A percentile compares a stretch with the other conserved stretches of the same genome.
Evolutionary conservation across 108 stramenopile species (phyloP).

Genomic region (Licmophora abbreviata): DNA sequence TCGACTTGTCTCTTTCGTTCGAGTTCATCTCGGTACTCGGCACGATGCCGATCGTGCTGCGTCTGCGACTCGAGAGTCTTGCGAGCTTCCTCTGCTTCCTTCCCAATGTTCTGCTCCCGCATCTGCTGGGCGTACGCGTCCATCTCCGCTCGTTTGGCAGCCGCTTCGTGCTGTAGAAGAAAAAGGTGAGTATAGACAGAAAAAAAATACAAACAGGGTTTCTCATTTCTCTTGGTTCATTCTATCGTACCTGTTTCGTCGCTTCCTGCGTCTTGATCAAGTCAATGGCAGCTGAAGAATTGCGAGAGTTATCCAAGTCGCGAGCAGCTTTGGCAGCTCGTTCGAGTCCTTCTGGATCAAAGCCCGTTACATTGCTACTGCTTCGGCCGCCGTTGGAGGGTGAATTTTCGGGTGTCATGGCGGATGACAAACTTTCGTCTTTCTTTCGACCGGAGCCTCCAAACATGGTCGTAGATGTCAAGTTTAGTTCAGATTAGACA

Average conservation of each 20-base stretch:
- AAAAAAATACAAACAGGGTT: not conserved
- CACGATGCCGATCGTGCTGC: constrained; percentile 85
- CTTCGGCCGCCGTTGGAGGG: constrained; percentile 24
- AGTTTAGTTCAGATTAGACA: not conserved
- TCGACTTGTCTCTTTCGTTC: constrained; percentile 96
- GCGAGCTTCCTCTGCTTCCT: constrained; percentile 90
- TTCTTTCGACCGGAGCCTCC: constrained; percentile 46
- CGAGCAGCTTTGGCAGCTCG: constrained; percentile 90
- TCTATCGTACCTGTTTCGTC: constrained; percentile 78
- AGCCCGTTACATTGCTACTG: constrained; percentile 54
- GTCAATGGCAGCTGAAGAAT: constrained; percentile 80
- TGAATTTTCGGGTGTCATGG: constrained; percentile 77
- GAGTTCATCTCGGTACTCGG: constrained; percentile 90
- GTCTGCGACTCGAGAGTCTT: constrained; percentile 92
- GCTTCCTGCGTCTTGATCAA: constrained; percentile 91
- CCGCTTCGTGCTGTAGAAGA: constrained; percentile 60
- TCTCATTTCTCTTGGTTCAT: too few relatives aligned
- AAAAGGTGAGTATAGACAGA: not conserved
- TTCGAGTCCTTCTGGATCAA: constrained; percentile 92
- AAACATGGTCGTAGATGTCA: constrained; percentile 21
- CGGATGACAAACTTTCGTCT: constrained; percentile 52
- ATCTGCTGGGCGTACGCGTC: constrained; percentile 87
- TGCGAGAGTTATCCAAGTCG: constrained; percentile 73
- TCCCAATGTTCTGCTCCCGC: constrained; percentile 82
- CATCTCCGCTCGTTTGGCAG: constrained; percentile 81